A percentile compares a stretch with the other conserved stretches of the same genome.
phyloP scores from a whole-genome alignment of 441 rosid genomes.

The Codiaeum variegatum region DNA sequence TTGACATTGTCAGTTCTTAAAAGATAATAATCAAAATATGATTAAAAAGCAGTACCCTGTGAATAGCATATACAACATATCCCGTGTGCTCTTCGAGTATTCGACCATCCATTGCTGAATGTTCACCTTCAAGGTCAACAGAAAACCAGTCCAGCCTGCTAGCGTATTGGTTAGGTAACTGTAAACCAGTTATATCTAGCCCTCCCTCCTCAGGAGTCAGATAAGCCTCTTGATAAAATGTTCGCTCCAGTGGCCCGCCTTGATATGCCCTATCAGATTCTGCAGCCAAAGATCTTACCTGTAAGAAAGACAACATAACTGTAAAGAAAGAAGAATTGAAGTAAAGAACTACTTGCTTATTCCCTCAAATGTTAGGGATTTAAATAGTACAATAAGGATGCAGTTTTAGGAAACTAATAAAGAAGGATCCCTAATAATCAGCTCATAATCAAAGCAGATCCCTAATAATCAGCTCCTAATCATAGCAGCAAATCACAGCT shows the following conservation, averaged over 20 bases:
- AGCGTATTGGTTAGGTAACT: constrained; percentile 57
- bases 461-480: too few species aligned
- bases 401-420: too few species aligned
- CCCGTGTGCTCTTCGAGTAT: constrained; percentile 95
- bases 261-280: constrained; percentile 93
- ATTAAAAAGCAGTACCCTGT: constrained; percentile 60
- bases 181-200: constrained; percentile 36
- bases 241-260: constrained; percentile 74
- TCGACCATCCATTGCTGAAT: constrained; percentile 98
- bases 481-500: too few species aligned
- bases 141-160: constrained; percentile 88
- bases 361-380: too few species aligned
- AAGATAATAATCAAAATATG: constrained; percentile 20
- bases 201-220: constrained; percentile 52
- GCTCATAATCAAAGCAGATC: too few species aligned
- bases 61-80: constrained; percentile 94
- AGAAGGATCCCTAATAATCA: too few species aligned
- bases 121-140: constrained; percentile 99
- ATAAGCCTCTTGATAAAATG: constrained; percentile 72
- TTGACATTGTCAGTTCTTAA: not conserved
- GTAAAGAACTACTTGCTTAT: too few species aligned
- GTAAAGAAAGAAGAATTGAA: too few species aligned
- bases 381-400: too few species aligned
- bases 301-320: constrained; percentile 19
- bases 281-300: constrained; percentile 96